A percentile compares a stretch with the other conserved stretches of the same genome.
These are phyloP conservation scores for Colletotrichum zoysiae DNA, from an alignment of 2,329 filamentous ascomycete species.

Conservation along the genomic window DNA sequence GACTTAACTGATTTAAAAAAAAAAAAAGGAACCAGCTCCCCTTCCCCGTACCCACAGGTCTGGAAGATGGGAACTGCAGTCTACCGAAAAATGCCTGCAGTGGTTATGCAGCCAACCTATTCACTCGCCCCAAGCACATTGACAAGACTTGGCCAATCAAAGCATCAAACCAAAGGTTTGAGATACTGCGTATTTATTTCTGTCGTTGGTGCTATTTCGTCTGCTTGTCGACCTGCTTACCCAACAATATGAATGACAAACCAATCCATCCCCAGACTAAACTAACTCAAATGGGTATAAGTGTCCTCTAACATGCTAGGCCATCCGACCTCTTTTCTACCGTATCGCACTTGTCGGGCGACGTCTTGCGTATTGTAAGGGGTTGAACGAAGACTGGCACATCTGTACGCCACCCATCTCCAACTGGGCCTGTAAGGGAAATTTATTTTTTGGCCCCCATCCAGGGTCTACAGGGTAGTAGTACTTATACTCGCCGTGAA, in stretches of 20 bases:
- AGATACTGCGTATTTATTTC: not conserved
- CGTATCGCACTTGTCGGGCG: not conserved
- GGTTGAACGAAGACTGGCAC: not conserved
- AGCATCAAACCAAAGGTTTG: not conserved
- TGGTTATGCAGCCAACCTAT: not conserved
- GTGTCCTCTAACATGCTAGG: not conserved
- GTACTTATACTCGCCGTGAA: not conserved
- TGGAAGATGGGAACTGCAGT: not conserved
- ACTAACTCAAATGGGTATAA: slow-evolving; percentile 30
- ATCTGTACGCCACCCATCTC: not conserved
- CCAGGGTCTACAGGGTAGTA: slow-evolving; percentile 7
- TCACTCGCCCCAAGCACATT: not conserved
- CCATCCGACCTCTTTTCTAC: slow-evolving; percentile 7
- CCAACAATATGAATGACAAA: too few species aligned
- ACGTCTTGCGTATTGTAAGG: not conserved
- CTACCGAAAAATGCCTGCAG: not conserved
- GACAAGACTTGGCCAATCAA: not conserved
- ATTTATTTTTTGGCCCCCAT: not conserved
- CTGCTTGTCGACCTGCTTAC: not conserved
- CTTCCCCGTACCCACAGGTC: not conserved
- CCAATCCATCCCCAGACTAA: not conserved
- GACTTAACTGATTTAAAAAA: not conserved
- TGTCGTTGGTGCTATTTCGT: not conserved
- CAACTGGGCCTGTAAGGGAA: not conserved
- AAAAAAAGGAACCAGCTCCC: not conserved